Evolutionary conservation across 2,329 filamentous ascomycete genomes (phyloP), one percentile per base, ranked within the genome.

Genomic region (Talaromyces sp.): DNA sequence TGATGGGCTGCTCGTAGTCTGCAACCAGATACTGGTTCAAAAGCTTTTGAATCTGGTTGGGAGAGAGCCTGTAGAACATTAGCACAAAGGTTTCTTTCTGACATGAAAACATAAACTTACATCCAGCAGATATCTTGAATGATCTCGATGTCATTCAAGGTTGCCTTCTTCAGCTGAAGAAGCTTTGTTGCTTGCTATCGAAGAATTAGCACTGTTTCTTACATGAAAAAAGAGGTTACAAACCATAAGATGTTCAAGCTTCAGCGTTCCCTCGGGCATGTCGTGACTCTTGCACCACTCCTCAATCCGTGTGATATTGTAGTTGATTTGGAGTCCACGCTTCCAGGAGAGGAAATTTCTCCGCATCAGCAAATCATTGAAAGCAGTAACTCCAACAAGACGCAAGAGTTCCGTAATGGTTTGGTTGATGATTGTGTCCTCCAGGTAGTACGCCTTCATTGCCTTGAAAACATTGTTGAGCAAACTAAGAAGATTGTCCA

Each of bases 51-150:
- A 99, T 99, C 77, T 99, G 94, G 78, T 97, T 97, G 57, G 94
- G 94, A 1, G 93, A 97, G 57, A 99, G 85, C 90, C 90, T 94
- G 63, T 17, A 27, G 10, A 12, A 38, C 41, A 29, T 52, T 10
- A 52, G 24, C 8, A 56, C 24, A 17, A 27, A 26, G 48, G 3
- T 29, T 29, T 52, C n/a, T 52, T 17, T 17, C 2, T 12, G 4
- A 50, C 7, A 14, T 6, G 26, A 26, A 10, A 57, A 46, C 19
- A 29, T 56, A 53, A 50, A 85, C 90, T 86, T 80, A 95, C 93
- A 97, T 97, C 93, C 93, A 97, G 84, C 94, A 99, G 69, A 99
- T 99, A 74, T 99, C 94, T 80, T 99, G 94, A 70, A 99, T 99
- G 70, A 99, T 99, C 79, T 99, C 94, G 70, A 99, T 99, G 71